Base-by-base conservation (phyloP, 345 rosid species). In the Melaleuca quinquenervia region DNA sequence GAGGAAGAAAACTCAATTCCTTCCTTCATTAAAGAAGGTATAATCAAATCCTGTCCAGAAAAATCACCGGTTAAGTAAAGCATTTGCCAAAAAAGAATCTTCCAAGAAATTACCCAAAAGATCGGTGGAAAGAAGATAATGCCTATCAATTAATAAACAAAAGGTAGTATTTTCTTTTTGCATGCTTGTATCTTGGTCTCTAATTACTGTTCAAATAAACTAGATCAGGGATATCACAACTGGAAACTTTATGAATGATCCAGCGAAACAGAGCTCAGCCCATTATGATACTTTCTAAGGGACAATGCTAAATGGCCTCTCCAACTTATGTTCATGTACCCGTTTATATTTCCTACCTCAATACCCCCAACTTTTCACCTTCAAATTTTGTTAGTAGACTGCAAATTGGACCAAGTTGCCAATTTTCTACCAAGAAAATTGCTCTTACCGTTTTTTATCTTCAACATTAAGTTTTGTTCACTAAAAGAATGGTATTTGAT, bases 1-100 rank as follows among this genome's bases (percentile, higher is more conserved):
- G 96, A 92, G 44, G 96, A 87, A 74, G 99, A 91, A 91, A 96
- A 96, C 36, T 87, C 92, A 90, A 94, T 84, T 89, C 95, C 94
- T 85, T 93, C 89, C 29, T 88, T 91, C 92, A 96, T 88, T 51
- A 95, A 92, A 26, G 91, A 90, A 86, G 98, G 98, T 86, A 96
- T 89, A 86, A 96, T 84, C 87, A 96, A 87, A 86, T 94, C 96
- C 98, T 96, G 93, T 89, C 90, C 52, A 84, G 51, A 87, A 70
- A 70, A 70, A 24, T 32, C 78, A 70, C 78, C 16, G 78, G 78
- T 12, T 70, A 83, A 51, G 62, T 83, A 4, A 32, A 21, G 45
- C 60, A 51, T 51, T 51, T n/a, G n/a, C 45, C n/a, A 51, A 51
- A 54, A 83, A 21, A 52, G 5, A 83, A 41, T 18, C 64, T 83